These are phyloP conservation scores for Apophysomyces variabilis DNA, from an alignment of 371 early-diverging fungal genomes.

Conservation along the genomic window DNA sequence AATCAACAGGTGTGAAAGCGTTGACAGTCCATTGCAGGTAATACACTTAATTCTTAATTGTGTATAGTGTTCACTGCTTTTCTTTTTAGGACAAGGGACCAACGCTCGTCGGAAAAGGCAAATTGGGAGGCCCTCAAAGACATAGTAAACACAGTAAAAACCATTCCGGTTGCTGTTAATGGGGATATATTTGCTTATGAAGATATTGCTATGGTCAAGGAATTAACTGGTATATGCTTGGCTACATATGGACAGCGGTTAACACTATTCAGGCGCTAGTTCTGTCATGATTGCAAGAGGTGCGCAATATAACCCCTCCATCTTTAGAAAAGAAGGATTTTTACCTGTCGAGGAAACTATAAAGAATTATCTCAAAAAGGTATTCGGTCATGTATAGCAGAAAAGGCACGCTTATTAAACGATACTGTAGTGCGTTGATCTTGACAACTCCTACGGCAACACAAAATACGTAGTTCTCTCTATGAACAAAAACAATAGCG, in stretches of 20 bases:
- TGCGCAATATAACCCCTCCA: slow-evolving; percentile 82
- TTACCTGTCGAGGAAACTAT: slow-evolving; percentile 61
- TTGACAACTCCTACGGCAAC: slow-evolving; percentile 79
- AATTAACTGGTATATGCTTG: slow-evolving; percentile 45
- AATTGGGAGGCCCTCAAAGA: slow-evolving; percentile 84
- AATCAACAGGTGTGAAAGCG: slow-evolving; percentile 86
- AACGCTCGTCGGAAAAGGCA: slow-evolving; percentile 78
- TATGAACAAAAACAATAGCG: slow-evolving; percentile 68
- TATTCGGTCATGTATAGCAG: slow-evolving; percentile 17
- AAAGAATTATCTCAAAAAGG: slow-evolving; percentile 67
- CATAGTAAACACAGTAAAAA: slow-evolving; percentile 64
- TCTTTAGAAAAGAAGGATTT: slow-evolving; percentile 74
- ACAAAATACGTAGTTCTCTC: slow-evolving; percentile 89
- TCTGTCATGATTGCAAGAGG: slow-evolving; percentile 93
- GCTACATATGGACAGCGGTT: background rate
- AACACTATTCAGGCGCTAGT: slow-evolving; percentile 41
- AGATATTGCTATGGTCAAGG: slow-evolving; percentile 66
- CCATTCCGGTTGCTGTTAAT: slow-evolving; percentile 90
- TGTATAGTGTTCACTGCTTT: background rate
- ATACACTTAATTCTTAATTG: background rate
- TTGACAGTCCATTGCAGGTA: slow-evolving; percentile 92
- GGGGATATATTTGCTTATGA: slow-evolving; percentile 81
- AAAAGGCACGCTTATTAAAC: background rate
- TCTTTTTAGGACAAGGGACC: slow-evolving; percentile 57
- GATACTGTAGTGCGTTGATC: slow-evolving; percentile 42